A percentile compares a stretch with the other conserved stretches of the same genome.
Conservation (phyloP, 805 yeast species). For the Candida easanensis region DNA sequence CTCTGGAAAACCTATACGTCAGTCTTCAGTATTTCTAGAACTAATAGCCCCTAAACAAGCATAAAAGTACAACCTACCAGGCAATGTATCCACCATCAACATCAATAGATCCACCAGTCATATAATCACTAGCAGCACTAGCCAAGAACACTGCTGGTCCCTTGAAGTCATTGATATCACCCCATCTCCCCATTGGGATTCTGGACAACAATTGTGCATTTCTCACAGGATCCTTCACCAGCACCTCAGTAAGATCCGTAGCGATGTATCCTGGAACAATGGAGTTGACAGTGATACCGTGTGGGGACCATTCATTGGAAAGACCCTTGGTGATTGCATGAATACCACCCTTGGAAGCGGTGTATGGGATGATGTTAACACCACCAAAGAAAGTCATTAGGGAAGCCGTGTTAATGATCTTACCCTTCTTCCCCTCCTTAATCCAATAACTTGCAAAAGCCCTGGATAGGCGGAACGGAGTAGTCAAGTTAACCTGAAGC, state of each 20-base stretch:
- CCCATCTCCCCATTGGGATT: conserved; percentile 48
- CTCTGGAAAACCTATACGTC: no score
- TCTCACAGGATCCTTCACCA: conserved; percentile 24
- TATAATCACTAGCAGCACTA: conserved; percentile 69
- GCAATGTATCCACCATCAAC: conserved; percentile 73
- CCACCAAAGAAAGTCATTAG: conserved; percentile 39
- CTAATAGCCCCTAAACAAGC: no score
- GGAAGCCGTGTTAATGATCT: conserved; percentile 81
- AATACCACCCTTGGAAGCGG: conserved; percentile 82
- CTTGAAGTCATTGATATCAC: conserved; percentile 45
- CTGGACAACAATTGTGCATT: conserved; percentile 32
- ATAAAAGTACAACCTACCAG: no score
- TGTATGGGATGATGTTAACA: conserved; percentile 55
- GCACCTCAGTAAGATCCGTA: conserved; percentile 42
- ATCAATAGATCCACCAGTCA: conserved; percentile 69
- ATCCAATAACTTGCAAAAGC: conserved; percentile 56
- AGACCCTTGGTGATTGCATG: conserved; percentile 69
- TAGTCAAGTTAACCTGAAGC: conserved; percentile 69
- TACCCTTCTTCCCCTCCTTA: conserved; percentile 59
- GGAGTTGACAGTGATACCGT: conserved; percentile 46
- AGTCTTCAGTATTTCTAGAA: no score
- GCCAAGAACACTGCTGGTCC: conserved; percentile 84
- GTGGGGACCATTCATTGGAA: conserved; percentile 52
- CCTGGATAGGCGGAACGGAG: conserved; percentile 77
- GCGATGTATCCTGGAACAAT: conserved; percentile 48